Conservation (phyloP, 1,284 basidiomycete genomes). For the Puccinia brachypodii region DNA sequence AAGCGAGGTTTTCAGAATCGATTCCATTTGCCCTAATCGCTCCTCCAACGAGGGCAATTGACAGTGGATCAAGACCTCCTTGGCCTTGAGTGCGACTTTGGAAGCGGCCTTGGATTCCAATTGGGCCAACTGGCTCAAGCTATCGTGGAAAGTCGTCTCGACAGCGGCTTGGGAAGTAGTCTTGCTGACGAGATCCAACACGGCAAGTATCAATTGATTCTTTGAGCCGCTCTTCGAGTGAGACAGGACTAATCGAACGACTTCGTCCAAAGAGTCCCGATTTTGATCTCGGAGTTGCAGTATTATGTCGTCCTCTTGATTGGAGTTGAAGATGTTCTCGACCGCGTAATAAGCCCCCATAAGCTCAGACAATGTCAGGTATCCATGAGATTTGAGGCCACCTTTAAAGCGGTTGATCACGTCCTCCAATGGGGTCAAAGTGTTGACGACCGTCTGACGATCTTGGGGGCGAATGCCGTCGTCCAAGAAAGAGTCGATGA, state of each 20-base stretch:
- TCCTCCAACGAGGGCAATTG: slow-evolving; percentile 98
- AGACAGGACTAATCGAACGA: slow-evolving; percentile 81
- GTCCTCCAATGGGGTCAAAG: slow-evolving; percentile 71
- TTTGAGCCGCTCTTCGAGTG: slow-evolving; percentile 95
- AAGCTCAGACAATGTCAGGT: slow-evolving; percentile 70
- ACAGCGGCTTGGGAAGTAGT: slow-evolving; percentile 60
- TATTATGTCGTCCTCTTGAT: slow-evolving; percentile 84
- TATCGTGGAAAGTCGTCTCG: slow-evolving; percentile 69
- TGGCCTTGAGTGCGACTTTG: slow-evolving; percentile 87
- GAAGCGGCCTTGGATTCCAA: slow-evolving; percentile 88
- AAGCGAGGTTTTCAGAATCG: slow-evolving; percentile 83
- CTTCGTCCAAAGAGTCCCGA: slow-evolving; percentile 88
- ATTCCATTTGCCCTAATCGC: slow-evolving; percentile 88
- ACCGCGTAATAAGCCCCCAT: slow-evolving; percentile 75
- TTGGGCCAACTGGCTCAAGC: slow-evolving; percentile 74
- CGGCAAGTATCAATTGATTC: slow-evolving; percentile 77
- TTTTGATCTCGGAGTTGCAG: slow-evolving; percentile 85
- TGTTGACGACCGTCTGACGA: slow-evolving; percentile 70
- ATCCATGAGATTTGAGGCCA: slow-evolving; percentile 85
- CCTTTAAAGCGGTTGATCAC: slow-evolving; percentile 77
- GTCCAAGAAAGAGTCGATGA: slow-evolving; percentile 79
- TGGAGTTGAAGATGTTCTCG: slow-evolving; percentile 87
- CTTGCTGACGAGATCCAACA: slow-evolving; percentile 83
- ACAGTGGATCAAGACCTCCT: slow-evolving; percentile 92
- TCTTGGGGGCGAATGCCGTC: slow-evolving; percentile 78